Percentiles rank a stretch among this genome's conserved stretches.
Evolutionary conservation across 495 filamentous ascomycete species (phyloP).

Genomic region (Penicillium arizonense): DNA sequence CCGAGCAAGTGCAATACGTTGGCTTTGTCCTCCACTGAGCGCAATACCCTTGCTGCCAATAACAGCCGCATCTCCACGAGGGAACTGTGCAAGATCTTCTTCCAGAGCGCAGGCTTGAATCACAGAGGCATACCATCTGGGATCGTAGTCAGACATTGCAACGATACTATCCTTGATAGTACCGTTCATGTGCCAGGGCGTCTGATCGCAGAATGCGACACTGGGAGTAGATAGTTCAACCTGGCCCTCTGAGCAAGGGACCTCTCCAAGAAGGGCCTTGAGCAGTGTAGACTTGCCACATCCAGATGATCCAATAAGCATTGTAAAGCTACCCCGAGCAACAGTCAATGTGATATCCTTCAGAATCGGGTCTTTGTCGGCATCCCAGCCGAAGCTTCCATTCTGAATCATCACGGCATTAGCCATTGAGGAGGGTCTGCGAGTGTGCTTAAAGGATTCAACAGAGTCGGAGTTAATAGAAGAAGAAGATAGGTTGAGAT

Average conservation of each 20-base stretch:
- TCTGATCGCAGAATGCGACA: slow-evolving; percentile 54
- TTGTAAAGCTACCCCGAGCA: slow-evolving; percentile 39
- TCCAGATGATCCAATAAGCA: slow-evolving; percentile 59
- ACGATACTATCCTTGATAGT: slow-evolving; percentile 59
- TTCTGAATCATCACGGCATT: slow-evolving; percentile 41
- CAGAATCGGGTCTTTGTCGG: slow-evolving; percentile 41
- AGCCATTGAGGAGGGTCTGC: slow-evolving; percentile 9
- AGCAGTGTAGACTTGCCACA: slow-evolving; percentile 61
- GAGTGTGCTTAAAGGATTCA: slow-evolving; percentile 23
- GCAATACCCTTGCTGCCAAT: slow-evolving; percentile 64
- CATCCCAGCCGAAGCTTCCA: slow-evolving; percentile 53
- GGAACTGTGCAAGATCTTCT: slow-evolving; percentile 54
- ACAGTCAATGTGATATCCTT: slow-evolving; percentile 41
- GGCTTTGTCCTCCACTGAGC: slow-evolving; percentile 66
- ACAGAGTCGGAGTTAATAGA: slow-evolving; percentile 25
- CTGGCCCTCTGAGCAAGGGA: slow-evolving; percentile 41
- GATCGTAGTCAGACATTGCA: slow-evolving; percentile 51
- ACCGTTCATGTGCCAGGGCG: slow-evolving; percentile 55
- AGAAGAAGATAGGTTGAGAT: slow-evolving; percentile 18
- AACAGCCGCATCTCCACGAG: slow-evolving; percentile 55
- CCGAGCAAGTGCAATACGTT: slow-evolving; percentile 60
- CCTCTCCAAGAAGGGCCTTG: slow-evolving; percentile 57
- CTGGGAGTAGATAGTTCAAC: slow-evolving; percentile 33
- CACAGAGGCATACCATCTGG: slow-evolving; percentile 59
- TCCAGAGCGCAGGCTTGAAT: slow-evolving; percentile 63